Evolutionary conservation across 2,329 filamentous ascomycete species (phyloP).

Genomic region (Claviceps paspali): DNA sequence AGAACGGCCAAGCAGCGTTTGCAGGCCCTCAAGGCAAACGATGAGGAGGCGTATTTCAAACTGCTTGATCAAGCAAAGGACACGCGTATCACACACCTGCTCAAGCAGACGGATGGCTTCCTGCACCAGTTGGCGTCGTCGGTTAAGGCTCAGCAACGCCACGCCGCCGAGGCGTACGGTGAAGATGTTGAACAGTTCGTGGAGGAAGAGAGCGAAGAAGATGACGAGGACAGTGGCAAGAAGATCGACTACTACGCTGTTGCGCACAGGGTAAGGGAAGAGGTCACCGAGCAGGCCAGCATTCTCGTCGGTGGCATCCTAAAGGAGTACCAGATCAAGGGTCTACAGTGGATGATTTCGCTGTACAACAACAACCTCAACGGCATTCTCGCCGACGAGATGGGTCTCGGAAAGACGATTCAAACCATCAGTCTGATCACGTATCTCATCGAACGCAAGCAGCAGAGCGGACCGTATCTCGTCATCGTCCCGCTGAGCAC

Average conservation of each 20-base stretch:
- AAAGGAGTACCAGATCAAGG: constrained; percentile 97
- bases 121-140: constrained; percentile 88
- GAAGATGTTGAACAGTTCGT: constrained; percentile 36
- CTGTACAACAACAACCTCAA: constrained; percentile 99
- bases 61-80: constrained; percentile 97
- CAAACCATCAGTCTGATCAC: constrained; percentile 97
- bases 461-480: constrained; percentile 79
- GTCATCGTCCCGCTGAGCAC: constrained; percentile 96
- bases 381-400: constrained; percentile 95
- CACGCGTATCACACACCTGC: constrained; percentile 93
- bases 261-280: constrained; percentile 88
- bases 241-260: constrained; percentile 99
- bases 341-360: constrained; percentile 98
- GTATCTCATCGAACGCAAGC: constrained; percentile 91
- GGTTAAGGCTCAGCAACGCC: constrained; percentile 85
- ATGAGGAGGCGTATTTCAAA: constrained; percentile 97
- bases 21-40: constrained; percentile 94
- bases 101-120: constrained; percentile 96
- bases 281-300: constrained; percentile 64
- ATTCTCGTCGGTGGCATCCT: constrained; percentile 84
- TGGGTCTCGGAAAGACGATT: constrained; percentile 99
- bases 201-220: constrained; percentile 53
- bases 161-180: constrained; percentile 64
- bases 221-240: constrained; percentile 52
- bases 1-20: constrained; percentile 98